Evolutionary conservation across 2,329 filamentous ascomycete species (phyloP).

Genomic region (Fusarium sp.): DNA sequence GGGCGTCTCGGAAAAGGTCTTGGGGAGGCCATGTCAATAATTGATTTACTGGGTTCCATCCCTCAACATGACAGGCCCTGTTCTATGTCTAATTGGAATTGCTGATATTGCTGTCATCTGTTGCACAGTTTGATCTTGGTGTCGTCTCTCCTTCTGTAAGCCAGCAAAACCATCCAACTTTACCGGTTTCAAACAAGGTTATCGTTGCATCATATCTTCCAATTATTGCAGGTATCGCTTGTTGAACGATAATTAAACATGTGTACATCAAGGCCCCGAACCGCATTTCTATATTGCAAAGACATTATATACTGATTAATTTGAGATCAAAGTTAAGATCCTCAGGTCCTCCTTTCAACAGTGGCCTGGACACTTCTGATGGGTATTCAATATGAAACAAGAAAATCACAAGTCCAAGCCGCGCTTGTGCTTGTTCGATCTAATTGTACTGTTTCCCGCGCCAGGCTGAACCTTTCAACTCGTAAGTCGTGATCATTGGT

Average conservation of each 20-base stretch:
- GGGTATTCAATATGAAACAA: not conserved
- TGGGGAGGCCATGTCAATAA: slow-evolving; percentile 46
- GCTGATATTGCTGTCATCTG: not conserved
- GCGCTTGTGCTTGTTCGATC: not conserved
- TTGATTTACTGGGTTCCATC: slow-evolving; percentile 42
- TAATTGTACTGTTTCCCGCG: slow-evolving; percentile 23
- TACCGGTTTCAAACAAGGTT: not conserved
- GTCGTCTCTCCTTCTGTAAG: not conserved
- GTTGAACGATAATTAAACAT: not conserved
- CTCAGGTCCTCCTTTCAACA: not conserved
- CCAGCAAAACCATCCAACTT: not conserved
- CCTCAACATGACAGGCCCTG: slow-evolving; percentile 9
- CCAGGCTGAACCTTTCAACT: slow-evolving; percentile 5
- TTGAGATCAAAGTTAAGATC: not conserved
- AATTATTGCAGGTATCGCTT: not conserved
- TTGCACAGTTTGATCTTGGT: not conserved
- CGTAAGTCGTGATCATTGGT: slow-evolving; percentile 13
- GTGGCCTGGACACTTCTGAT: not conserved
- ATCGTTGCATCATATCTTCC: not conserved
- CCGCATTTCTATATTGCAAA: slow-evolving; percentile 13
- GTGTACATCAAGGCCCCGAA: not conserved
- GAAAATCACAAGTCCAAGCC: slow-evolving; percentile 4
- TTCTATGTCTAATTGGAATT: not conserved
- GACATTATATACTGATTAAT: slow-evolving; percentile 29
- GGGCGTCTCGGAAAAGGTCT: slow-evolving; percentile 50